Base-by-base conservation (phyloP, 2,329 filamentous ascomycete genomes). In the Fusarium tupiense region DNA sequence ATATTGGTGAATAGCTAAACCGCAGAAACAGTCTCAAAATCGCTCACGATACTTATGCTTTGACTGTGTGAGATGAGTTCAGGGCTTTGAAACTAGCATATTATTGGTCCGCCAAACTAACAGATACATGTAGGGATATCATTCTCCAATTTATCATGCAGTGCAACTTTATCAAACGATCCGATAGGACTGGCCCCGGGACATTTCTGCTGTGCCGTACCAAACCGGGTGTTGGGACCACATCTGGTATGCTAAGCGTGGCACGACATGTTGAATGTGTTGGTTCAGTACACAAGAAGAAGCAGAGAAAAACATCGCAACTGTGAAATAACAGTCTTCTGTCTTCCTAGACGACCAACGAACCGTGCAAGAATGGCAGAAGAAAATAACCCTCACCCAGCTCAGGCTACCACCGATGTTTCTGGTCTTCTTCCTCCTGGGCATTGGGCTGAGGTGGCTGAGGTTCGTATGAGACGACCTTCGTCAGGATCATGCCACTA, bases 391-490 rank as follows among this genome's bases (percentile, higher is more conserved):
- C 16, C 37, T 3, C 20, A 52, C 1, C n/a, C 35, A 10, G 19
- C 6, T 12, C 46, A 26, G 22, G 10, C 37, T 3, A 14, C 3
- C 24, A 19, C 33, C 2, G 52, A 62, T 6, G 19, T 56, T 0
- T 64, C 72, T 38, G 66, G 62, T 0, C 60, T 75, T 38, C 63
- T 74, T 3, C 72, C 73, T 12, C 65, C 72, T 1, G 24, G 67
- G 24, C 65, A 75, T 24, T 75, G 72, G 73, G 73, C 53, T 1
- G 69, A 73, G 11, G 60, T 75, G 3, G 73, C 69, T 2, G 62
- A 75, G 53, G 73, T 75, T 19, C 22, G 71, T 29, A 7, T 38
- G 13, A 16, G 2, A 41, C 2, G 10, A 20, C 0, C 1, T 14
- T 29, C 6, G 4, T 29, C 11, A 20, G 8, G 20, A 33, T 22